Conservation (phyloP, 306 rosid species). For the Myrica gale region DNA sequence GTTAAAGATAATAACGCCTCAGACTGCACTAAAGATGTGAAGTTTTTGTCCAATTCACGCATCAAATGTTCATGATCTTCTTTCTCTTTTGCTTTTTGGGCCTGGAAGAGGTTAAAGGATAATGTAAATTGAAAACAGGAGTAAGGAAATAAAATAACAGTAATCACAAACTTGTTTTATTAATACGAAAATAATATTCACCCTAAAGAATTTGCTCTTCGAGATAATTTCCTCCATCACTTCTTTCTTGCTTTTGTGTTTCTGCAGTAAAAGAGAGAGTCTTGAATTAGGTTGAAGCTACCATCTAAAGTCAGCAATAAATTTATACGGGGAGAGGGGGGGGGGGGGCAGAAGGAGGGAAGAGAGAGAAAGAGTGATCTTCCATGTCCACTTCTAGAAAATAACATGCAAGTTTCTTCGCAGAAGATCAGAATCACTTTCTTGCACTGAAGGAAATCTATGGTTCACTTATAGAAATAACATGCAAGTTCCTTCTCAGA, state of each 20-base stretch:
- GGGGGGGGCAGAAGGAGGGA: not conserved
- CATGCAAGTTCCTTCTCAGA: not conserved
- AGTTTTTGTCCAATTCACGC: slow-evolving; percentile 72
- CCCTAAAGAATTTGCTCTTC: slow-evolving; percentile 86
- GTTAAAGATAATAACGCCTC: slow-evolving; percentile 57
- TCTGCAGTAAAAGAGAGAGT: slow-evolving; percentile 44
- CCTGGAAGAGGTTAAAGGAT: slow-evolving; percentile 50
- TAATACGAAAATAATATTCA: slow-evolving; percentile 22
- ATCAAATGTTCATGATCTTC: slow-evolving; percentile 70
- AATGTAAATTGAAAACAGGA: slow-evolving; percentile 10
- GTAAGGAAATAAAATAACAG: slow-evolving; percentile 12
- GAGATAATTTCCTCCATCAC: slow-evolving; percentile 74
- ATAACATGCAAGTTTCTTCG: too few relatives aligned
- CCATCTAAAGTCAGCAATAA: slow-evolving; percentile 2
- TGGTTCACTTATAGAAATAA: not conserved
- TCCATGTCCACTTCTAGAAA: not conserved
- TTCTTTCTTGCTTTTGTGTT: slow-evolving; percentile 81
- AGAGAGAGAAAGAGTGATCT: slow-evolving; percentile 8
- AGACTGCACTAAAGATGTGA: slow-evolving; percentile 55
- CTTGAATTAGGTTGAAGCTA: slow-evolving; percentile 26
- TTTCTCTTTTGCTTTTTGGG: slow-evolving; percentile 82
- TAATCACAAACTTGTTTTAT: not conserved
- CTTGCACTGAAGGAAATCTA: too few relatives aligned
- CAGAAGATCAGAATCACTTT: too few relatives aligned
- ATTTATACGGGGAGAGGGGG: not conserved